These are phyloP conservation scores for Marchantia polymorpha DNA, from an alignment of 225 moss, liverwort and hornwort genomes.

Conservation along the genomic window DNA sequence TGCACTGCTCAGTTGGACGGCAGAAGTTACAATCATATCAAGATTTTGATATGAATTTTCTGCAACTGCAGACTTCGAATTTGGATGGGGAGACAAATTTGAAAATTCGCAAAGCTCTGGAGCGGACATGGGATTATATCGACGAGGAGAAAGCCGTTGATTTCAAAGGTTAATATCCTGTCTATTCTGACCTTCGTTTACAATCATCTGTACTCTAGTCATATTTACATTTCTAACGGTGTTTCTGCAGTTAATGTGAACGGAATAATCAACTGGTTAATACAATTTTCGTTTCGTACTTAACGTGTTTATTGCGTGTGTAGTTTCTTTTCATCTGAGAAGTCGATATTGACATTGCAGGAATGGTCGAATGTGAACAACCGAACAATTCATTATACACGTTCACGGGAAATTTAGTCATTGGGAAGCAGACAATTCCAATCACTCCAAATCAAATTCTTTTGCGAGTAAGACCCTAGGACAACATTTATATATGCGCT, in stretches of 20 bases:
- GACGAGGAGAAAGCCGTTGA: slow-evolving; percentile 76
- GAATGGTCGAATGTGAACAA: slow-evolving; percentile 74
- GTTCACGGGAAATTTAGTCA: slow-evolving; percentile 77
- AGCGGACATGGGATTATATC: slow-evolving; percentile 90
- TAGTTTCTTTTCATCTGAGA: background rate
- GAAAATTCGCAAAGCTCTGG: slow-evolving; percentile 90
- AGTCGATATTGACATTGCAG: slow-evolving; percentile 35
- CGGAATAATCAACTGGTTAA: no score
- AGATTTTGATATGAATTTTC: slow-evolving; percentile 5
- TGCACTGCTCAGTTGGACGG: background rate
- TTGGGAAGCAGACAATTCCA: slow-evolving; percentile 84
- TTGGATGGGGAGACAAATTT: slow-evolving; percentile 96
- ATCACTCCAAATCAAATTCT: slow-evolving; percentile 90
- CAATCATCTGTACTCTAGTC: no score
- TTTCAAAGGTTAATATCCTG: slow-evolving; percentile 53
- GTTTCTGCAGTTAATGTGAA: no score
- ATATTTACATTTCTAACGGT: no score
- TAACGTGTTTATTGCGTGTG: background rate
- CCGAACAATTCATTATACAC: slow-evolving; percentile 95
- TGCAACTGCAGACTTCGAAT: slow-evolving; percentile 66
- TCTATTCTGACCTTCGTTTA: no score
- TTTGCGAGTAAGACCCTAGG: slow-evolving; percentile 53
- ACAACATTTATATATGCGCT: no score
- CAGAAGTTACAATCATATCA: background rate
- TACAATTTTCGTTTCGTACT: no score